Evolutionary conservation across 441 rosid species (phyloP), one percentile per base, ranked within the genome.

Genomic region (Populus tomentosa): DNA sequence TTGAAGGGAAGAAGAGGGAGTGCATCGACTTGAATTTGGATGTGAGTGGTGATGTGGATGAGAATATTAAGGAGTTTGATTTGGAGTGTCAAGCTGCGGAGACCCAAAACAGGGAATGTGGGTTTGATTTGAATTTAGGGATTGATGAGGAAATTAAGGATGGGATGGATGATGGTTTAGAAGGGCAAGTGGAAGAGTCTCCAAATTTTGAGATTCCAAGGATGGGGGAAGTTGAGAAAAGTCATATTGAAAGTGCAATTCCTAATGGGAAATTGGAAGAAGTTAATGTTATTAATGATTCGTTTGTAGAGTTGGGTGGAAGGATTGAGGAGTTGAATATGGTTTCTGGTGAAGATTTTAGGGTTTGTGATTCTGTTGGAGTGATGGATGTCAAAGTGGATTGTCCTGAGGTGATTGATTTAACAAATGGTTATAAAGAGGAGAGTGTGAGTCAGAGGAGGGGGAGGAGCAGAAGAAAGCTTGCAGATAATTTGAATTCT

Each of bases 11-110:
- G 74, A 80, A 80, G 85, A 87, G 85, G 64, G 87, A 82, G 46
- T 83, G 80, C 78, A 90, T 94, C 70, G 99, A 96, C 90, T 81
- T 96, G 76, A 96, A 94, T 82, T 75, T 94, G 88, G 98, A 91
- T 73, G 91, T 81, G 2, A 85, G 77, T 85, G 90, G 89, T 74
- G 88, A 89, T 76, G 66, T 83, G 84, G 95, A 93, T 63, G 94
- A 85, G 76, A 77, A 56, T 86, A 76, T 72, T 75, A 36, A 71
- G 65, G 82, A 74, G 74, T 38, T 40, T 46, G 18, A 46, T 46
- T 14, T 46, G 56, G 56, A 46, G 56, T 46, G 16, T 46, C 16
- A 14, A 46, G 56, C 16, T 63, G 70, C 38, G 81, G 82, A 81
- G 77, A 56, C 72, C 21, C 84, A 50, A 80, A 85, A 86, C 82